A percentile compares a stretch with the other conserved stretches of the same genome.
Conservation (phyloP, 2,329 filamentous ascomycete species). For the Pezicula rhizophila region DNA sequence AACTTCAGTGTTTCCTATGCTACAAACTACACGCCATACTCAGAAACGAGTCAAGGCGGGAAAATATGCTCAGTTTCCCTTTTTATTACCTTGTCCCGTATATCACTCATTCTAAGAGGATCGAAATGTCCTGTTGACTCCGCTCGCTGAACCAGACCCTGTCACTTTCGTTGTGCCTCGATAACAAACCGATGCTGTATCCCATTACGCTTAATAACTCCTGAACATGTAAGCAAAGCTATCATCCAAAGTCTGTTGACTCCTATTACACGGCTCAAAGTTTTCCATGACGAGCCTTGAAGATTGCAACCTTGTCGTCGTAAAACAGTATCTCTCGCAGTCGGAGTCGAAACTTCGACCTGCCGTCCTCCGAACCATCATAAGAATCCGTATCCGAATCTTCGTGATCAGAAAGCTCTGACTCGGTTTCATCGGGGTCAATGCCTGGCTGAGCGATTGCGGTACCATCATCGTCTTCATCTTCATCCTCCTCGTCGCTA, state of each 20-base stretch:
- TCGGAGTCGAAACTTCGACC: constrained; percentile 44
- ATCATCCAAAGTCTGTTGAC: background rate
- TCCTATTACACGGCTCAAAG: constrained; percentile 22
- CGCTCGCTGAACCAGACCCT: background rate
- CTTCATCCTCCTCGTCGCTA: constrained; percentile 39
- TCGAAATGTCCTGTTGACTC: background rate
- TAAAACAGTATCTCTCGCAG: constrained; percentile 78
- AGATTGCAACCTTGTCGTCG: constrained; percentile 76
- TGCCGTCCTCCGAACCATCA: constrained; percentile 37
- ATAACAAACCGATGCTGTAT: background rate
- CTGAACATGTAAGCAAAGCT: background rate
- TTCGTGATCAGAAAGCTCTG: constrained; percentile 34
- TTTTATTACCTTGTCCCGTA: no score
- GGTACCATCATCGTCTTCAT: constrained; percentile 31
- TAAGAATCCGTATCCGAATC: constrained; percentile 45
- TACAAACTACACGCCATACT: no score
- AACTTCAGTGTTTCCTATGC: no score
- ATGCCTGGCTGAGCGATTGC: constrained; percentile 22
- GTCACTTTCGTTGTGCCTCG: background rate
- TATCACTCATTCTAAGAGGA: background rate
- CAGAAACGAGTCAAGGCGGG: no score
- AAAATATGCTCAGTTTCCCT: no score
- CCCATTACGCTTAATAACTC: background rate
- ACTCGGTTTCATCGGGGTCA: constrained; percentile 31
- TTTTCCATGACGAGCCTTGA: constrained; percentile 64